Evolutionary conservation across 805 yeast species (phyloP).

Genomic region (Yarrowia alimentaria): DNA sequence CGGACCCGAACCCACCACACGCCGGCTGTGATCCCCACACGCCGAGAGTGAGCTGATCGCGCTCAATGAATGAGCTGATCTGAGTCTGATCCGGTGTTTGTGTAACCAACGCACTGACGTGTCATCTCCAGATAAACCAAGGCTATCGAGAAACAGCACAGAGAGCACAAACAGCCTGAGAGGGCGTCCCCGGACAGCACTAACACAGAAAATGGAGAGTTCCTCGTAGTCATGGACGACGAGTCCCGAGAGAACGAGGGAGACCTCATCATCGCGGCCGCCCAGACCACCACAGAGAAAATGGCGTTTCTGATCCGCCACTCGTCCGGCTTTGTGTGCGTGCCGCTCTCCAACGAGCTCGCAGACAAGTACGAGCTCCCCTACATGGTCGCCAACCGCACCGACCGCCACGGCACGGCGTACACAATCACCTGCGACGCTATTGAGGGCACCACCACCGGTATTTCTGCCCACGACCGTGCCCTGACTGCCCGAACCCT

Average conservation of each 20-base stretch:
- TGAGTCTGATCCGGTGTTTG: too few relatives aligned
- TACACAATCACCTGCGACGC: slow-evolving; percentile 90
- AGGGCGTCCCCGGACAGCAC: too few relatives aligned
- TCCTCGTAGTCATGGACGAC: slow-evolving; percentile 94
- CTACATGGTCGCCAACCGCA: slow-evolving; percentile 60
- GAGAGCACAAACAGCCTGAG: too few relatives aligned
- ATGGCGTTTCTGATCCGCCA: slow-evolving; percentile 91
- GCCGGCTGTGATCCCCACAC: too few relatives aligned
- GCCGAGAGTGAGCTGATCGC: too few relatives aligned
- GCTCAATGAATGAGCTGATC: too few relatives aligned
- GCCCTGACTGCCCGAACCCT: slow-evolving; percentile 74
- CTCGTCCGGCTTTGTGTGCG: slow-evolving; percentile 84
- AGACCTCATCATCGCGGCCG: slow-evolving; percentile 92
- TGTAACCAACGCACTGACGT: too few relatives aligned
- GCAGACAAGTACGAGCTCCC: slow-evolving; percentile 83
- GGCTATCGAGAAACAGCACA: too few relatives aligned
- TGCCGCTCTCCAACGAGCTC: slow-evolving; percentile 70
- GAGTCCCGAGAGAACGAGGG: slow-evolving; percentile 97
- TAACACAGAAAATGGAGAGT: slow-evolving; percentile 58
- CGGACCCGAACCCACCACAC: background rate
- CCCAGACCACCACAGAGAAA: slow-evolving; percentile 68
- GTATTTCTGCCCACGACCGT: slow-evolving; percentile 92
- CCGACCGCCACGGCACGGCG: slow-evolving; percentile 94
- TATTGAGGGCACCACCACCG: slow-evolving; percentile 90
- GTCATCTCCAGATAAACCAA: too few relatives aligned